These are phyloP conservation scores for Sporothrix humicola DNA, from an alignment of 2,329 filamentous ascomycete genomes.

Conservation along the genomic window DNA sequence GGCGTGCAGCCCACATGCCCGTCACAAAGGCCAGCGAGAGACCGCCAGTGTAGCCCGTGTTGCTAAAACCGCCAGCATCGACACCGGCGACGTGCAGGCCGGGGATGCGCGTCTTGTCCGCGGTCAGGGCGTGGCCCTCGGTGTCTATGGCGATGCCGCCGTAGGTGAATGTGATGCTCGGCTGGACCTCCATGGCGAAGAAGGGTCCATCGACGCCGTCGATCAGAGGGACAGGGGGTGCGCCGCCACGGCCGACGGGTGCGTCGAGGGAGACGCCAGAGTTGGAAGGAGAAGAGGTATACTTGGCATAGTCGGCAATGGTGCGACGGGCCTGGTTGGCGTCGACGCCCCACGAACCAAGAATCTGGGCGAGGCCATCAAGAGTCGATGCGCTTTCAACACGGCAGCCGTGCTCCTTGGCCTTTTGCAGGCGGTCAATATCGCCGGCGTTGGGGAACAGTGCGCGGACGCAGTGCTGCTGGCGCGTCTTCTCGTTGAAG, in stretches of 20 bases:
- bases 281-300: background rate
- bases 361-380: background rate
- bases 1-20: background rate
- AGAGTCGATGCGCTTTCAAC: background rate
- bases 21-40: conserved; percentile 20
- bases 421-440: conserved; percentile 21
- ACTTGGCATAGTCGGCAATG: conserved; percentile 13
- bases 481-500: conserved; percentile 14
- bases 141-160: conserved; percentile 22
- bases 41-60: conserved; percentile 8
- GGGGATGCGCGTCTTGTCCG: conserved; percentile 5
- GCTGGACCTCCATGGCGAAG: conserved; percentile 26
- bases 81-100: conserved; percentile 12
- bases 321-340: conserved; percentile 2
- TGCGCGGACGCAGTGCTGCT: conserved; percentile 2
- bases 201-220: conserved; percentile 8
- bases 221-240: background rate
- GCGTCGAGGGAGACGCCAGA: background rate
- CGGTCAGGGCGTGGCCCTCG: conserved; percentile 9
- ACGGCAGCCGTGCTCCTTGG: background rate
- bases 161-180: conserved; percentile 19
- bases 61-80: conserved; percentile 24
- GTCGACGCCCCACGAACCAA: conserved; percentile 7
- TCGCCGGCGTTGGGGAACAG: conserved; percentile 24
- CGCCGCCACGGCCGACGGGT: background rate